Conservation (phyloP, 2,329 filamentous ascomycete genomes). For the Penicillium sp. region DNA sequence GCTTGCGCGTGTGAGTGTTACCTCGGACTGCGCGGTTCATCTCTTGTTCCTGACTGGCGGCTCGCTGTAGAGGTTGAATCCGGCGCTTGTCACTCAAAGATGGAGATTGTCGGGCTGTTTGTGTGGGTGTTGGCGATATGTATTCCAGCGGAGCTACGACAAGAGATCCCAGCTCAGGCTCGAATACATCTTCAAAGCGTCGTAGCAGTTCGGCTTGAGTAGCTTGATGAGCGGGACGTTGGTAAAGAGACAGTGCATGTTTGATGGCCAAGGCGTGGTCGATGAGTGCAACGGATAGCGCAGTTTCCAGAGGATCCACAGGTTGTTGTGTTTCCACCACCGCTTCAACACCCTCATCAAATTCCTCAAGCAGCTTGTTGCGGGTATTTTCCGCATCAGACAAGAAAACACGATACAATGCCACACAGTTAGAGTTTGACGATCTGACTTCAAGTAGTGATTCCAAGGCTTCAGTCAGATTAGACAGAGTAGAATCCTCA, state of each 20-base stretch:
- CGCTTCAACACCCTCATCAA: conserved; percentile 49
- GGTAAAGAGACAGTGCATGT: conserved; percentile 71
- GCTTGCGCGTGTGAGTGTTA: conserved; percentile 31
- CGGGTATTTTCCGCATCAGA: conserved; percentile 49
- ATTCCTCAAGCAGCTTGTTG: conserved; percentile 43
- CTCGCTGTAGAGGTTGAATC: conserved; percentile 26
- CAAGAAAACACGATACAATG: conserved; percentile 72
- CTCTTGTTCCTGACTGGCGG: conserved; percentile 39
- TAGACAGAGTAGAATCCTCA: conserved; percentile 66
- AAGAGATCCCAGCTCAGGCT: conserved; percentile 64
- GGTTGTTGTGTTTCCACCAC: conserved; percentile 52
- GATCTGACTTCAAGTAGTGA: conserved; percentile 76
- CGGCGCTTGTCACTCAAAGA: conserved; percentile 28
- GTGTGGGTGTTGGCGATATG: conserved; percentile 40
- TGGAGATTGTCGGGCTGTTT: conserved; percentile 40
- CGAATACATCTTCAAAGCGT: conserved; percentile 48
- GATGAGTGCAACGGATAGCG: conserved; percentile 78
- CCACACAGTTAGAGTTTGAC: conserved; percentile 71
- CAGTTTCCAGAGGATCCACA: conserved; percentile 64
- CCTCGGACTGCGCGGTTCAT: conserved; percentile 34
- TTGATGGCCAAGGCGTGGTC: conserved; percentile 89
- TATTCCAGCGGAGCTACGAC: conserved; percentile 42
- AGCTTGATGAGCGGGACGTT: conserved; percentile 56
- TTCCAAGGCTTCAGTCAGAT: conserved; percentile 72
- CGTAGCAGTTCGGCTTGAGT: conserved; percentile 41